Evolutionary conservation across 352 stramenopile species (phyloP).

Genomic region (Phytopythium boreale): DNA sequence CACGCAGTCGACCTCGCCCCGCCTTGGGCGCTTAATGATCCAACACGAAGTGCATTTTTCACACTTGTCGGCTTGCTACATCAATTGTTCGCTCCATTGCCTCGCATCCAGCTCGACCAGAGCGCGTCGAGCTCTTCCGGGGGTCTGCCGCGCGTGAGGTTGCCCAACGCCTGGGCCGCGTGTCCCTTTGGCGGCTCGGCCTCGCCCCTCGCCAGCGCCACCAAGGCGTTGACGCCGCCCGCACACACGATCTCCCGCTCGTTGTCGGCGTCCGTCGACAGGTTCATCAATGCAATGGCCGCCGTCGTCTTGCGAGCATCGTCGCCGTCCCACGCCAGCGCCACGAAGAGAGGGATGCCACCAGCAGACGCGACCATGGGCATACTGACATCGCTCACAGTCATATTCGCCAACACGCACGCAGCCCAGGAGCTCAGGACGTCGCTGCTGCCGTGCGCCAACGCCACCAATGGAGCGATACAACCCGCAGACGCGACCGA

Average conservation of each 20-base stretch:
- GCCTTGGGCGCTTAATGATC: background rate
- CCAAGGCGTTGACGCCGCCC: background rate
- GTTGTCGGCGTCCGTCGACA: background rate
- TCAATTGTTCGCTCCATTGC: background rate
- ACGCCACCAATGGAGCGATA: conserved; percentile 12
- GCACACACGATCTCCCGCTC: background rate
- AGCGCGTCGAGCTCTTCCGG: background rate
- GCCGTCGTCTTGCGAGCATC: conserved; percentile 10
- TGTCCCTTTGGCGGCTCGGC: background rate
- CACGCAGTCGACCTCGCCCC: background rate
- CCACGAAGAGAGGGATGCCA: conserved; percentile 10
- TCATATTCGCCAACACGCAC: conserved; percentile 14
- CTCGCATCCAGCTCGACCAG: background rate
- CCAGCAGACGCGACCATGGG: conserved; percentile 12
- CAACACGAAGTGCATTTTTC: background rate
- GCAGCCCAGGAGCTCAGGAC: conserved; percentile 19
- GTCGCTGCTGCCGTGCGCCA: conserved; percentile 4
- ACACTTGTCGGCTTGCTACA: background rate
- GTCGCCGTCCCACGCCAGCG: conserved; percentile 9
- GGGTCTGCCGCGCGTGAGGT: background rate
- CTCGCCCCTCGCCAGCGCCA: background rate
- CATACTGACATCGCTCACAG: conserved; percentile 10
- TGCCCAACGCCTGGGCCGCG: background rate
- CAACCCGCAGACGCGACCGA: conserved; percentile 18
- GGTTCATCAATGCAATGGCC: no score